A percentile compares a stretch with the other conserved stretches of the same genome.
phyloP scores from a whole-genome alignment of 768 basidiomycete genomes.

The Tubosaeta brunneosetosa region DNA sequence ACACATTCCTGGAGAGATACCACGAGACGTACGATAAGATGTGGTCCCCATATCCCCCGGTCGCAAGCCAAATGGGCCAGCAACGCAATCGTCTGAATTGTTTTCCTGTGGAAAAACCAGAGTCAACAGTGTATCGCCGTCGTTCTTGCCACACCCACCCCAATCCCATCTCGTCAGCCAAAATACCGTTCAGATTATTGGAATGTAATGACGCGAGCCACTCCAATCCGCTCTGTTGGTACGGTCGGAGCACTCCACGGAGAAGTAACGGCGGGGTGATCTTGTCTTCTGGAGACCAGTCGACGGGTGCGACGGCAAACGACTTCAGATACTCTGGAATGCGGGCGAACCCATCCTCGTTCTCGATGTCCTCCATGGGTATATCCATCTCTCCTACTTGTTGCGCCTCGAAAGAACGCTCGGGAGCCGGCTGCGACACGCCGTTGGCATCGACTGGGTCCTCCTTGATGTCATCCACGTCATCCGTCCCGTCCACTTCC shows the following conservation, averaged over 20 bases:
- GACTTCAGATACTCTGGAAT: constrained; percentile 57
- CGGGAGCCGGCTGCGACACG: not conserved
- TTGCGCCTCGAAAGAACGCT: not conserved
- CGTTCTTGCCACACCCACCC: constrained; percentile 53
- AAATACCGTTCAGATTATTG: constrained; percentile 76
- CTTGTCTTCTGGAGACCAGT: constrained; percentile 57
- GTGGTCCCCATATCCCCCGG: constrained; percentile 87
- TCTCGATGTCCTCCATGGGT: constrained; percentile 37
- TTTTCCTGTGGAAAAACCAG: constrained; percentile 54
- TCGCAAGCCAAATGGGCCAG: constrained; percentile 91
- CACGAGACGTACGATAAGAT: constrained; percentile 61
- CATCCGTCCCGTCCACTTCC: not conserved
- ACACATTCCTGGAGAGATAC: not conserved
- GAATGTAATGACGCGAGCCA: constrained; percentile 88
- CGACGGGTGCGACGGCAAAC: constrained; percentile 67
- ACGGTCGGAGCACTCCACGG: constrained; percentile 84
- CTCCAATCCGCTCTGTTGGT: constrained; percentile 89
- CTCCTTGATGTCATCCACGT: not conserved
- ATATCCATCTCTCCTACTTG: constrained; percentile 3
- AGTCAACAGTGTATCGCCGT: not conserved
- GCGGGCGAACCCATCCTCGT: constrained; percentile 29
- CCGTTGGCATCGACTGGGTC: not conserved
- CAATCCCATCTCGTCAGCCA: constrained; percentile 93
- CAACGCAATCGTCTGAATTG: constrained; percentile 93
- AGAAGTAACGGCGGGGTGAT: constrained; percentile 68